A percentile compares a stretch with the other conserved stretches of the same genome.
Evolutionary conservation across 2,329 filamentous ascomycete genomes (phyloP).

Genomic region (Aspergillus chevalieri): DNA sequence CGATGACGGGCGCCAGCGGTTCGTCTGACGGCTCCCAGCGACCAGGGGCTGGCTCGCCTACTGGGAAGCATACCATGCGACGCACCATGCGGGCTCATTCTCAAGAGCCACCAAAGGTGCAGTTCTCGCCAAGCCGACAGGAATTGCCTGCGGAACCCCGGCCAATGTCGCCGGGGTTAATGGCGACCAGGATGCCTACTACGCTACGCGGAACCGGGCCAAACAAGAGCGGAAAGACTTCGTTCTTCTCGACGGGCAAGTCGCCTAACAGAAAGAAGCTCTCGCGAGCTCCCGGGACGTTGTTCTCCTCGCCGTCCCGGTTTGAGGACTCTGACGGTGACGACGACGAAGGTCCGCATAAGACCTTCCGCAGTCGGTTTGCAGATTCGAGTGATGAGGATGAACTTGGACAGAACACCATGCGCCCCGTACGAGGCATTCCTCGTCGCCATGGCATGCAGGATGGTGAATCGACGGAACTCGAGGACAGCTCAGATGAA

Average conservation of each 20-base stretch:
- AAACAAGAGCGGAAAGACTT: slow-evolving; percentile 31
- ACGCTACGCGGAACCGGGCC: slow-evolving; percentile 47
- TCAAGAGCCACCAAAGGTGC: slow-evolving; percentile 25
- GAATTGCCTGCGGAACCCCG: slow-evolving; percentile 56
- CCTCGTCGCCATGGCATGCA: slow-evolving; percentile 53
- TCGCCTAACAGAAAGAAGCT: slow-evolving; percentile 22
- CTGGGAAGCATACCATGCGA: slow-evolving; percentile 57
- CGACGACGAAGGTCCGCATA: slow-evolving; percentile 34
- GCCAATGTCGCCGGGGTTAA: slow-evolving; percentile 38
- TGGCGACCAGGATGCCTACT: slow-evolving; percentile 37
- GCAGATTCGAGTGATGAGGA: slow-evolving; percentile 71
- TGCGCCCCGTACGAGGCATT: slow-evolving; percentile 55
- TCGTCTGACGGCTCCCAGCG: slow-evolving; percentile 72
- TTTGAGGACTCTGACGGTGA: slow-evolving; percentile 62
- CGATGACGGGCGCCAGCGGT: slow-evolving; percentile 61
- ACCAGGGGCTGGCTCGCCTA: slow-evolving; percentile 40
- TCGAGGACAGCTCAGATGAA: slow-evolving; percentile 56
- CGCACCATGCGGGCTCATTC: slow-evolving; percentile 62
- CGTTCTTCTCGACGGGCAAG: slow-evolving; percentile 37
- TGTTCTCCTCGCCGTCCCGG: slow-evolving; percentile 36
- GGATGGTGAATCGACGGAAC: slow-evolving; percentile 57
- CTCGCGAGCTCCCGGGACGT: slow-evolving; percentile 17
- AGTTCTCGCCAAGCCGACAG: slow-evolving; percentile 40
- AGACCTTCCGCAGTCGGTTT: slow-evolving; percentile 54
- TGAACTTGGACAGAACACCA: slow-evolving; percentile 31